Conservation (phyloP, 2,329 filamentous ascomycete genomes). For the Coleophoma crateriformis region DNA sequence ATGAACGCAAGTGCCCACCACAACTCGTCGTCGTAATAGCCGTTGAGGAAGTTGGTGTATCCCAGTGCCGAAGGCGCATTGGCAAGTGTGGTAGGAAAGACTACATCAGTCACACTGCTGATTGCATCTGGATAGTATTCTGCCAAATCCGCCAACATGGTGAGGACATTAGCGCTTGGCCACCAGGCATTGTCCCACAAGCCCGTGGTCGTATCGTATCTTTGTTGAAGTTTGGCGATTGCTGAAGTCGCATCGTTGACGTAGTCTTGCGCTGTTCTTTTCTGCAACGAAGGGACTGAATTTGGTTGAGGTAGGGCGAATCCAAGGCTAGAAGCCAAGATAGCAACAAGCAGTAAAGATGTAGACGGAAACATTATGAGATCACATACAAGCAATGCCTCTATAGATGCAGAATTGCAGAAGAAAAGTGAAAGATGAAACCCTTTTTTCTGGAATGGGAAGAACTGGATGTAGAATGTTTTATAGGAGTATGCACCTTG, state of each 20-base stretch:
- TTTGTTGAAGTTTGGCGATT: conserved; percentile 46
- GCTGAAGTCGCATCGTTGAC: conserved; percentile 23
- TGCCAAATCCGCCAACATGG: conserved; percentile 50
- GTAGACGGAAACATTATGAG: neutral
- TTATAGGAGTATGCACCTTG: too few relatives aligned
- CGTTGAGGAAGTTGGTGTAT: conserved; percentile 42
- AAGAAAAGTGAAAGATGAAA: too few relatives aligned
- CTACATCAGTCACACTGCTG: conserved; percentile 8
- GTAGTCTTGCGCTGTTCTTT: conserved; percentile 13
- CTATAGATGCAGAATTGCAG: neutral
- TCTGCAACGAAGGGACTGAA: conserved; percentile 2
- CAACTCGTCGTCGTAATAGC: conserved; percentile 55
- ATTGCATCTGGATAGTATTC: conserved; percentile 15
- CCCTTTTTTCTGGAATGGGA: too few relatives aligned
- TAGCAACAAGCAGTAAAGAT: neutral
- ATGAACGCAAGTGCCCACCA: conserved; percentile 60
- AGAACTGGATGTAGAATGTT: too few relatives aligned
- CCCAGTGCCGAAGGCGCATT: conserved; percentile 19
- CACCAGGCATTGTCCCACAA: conserved; percentile 66
- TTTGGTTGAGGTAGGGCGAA: conserved; percentile 4
- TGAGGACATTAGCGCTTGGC: conserved; percentile 65
- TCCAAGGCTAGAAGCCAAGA: conserved; percentile 2
- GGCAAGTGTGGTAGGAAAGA: conserved; percentile 18
- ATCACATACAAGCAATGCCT: neutral
- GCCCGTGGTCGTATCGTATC: conserved; percentile 54